Evolutionary conservation across 306 rosid species (phyloP).

Genomic region (Acacia acuminata): DNA sequence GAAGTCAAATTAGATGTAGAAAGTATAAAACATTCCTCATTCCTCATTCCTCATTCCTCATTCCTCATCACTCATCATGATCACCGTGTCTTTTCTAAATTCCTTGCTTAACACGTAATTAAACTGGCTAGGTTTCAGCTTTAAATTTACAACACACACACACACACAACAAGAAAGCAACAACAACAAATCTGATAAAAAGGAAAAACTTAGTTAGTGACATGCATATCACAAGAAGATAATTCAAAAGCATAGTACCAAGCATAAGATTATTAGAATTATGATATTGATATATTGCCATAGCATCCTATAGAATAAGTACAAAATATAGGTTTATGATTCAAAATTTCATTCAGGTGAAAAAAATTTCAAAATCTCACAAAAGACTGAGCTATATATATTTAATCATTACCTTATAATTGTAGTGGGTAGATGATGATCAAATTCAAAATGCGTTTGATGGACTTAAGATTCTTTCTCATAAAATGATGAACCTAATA

Average conservation of each 20-base stretch:
- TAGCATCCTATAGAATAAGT: not conserved
- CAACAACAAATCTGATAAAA: not conserved
- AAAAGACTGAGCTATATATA: not conserved
- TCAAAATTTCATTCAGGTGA: not conserved
- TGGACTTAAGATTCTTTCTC: not conserved
- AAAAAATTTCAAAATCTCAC: not conserved
- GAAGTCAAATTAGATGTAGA: constrained; percentile 24
- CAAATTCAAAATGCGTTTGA: not conserved
- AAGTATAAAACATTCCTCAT: not conserved
- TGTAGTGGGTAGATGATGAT: not conserved
- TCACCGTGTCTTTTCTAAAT: not conserved
- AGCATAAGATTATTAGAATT: not conserved
- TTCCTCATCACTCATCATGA: not conserved
- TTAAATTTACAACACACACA: not conserved
- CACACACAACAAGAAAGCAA: not conserved
- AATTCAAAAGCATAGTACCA: not conserved
- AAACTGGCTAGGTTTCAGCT: constrained; percentile 18
- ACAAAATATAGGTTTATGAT: not conserved
- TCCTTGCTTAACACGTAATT: constrained; percentile 1
- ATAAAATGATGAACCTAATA: not conserved
- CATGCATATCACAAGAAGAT: not conserved
- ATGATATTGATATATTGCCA: not conserved
- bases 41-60: no score
- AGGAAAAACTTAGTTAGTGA: not conserved
- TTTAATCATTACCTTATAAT: not conserved